Conservation (phyloP, 2,329 filamentous ascomycete genomes). For the Aspergillus floridensis region DNA sequence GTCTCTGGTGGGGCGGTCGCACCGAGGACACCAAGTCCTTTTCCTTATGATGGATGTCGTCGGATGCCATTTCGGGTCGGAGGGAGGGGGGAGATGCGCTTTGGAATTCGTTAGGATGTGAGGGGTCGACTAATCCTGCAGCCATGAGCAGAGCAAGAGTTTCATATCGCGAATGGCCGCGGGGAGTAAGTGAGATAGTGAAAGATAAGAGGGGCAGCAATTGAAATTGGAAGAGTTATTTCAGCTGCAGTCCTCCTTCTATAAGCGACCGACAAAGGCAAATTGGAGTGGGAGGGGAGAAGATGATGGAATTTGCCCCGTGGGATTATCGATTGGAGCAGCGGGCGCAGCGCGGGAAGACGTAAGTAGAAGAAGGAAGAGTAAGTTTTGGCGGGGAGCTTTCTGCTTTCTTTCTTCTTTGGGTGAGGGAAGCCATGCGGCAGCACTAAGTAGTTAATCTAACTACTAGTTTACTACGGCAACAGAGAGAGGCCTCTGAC, state of each 20-base stretch:
- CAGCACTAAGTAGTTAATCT: not conserved
- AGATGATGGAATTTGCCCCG: not conserved
- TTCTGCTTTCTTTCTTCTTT: not conserved
- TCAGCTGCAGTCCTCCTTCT: not conserved
- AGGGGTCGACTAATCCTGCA: conserved; percentile 39
- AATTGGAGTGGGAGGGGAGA: not conserved
- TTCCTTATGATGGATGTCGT: conserved; percentile 29
- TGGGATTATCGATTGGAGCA: conserved; percentile 2
- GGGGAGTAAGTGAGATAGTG: conserved; percentile 3
- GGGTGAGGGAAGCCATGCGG: not conserved
- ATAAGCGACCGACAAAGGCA: conserved; percentile 1
- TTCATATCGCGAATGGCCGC: conserved; percentile 32
- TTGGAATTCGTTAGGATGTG: conserved; percentile 30
- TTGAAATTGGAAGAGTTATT: conserved; percentile 6
- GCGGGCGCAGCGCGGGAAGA: conserved; percentile 5
- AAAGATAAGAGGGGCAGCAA: conserved; percentile 11
- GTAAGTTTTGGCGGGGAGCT: conserved; percentile 9
- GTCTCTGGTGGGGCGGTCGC: conserved; percentile 29
- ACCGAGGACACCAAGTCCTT: conserved; percentile 30
- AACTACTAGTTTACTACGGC: not conserved
- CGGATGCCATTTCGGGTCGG: conserved; percentile 15
- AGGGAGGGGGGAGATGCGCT: conserved; percentile 20
- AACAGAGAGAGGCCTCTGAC: conserved; percentile 18
- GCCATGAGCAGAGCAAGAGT: conserved; percentile 37
- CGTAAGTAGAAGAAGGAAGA: conserved; percentile 13